These are phyloP conservation scores for Kentomonas sorsogonicus DNA, from an alignment of 208 protist genomes.

Conservation along the genomic window DNA sequence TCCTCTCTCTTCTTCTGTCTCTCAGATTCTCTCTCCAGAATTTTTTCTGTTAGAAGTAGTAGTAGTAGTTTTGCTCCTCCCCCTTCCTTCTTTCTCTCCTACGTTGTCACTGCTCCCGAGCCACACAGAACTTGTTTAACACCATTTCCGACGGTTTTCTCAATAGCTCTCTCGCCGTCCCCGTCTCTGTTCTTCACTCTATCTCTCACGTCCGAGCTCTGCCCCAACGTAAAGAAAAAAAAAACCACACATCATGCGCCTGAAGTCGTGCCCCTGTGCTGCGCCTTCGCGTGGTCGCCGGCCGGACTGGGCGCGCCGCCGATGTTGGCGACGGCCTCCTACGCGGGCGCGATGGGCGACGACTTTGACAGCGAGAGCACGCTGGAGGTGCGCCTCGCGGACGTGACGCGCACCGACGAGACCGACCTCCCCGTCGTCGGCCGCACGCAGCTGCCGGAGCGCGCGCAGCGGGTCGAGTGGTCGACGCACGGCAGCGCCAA, in stretches of 20 bases:
- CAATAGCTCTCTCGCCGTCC: no score
- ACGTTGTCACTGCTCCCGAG: no score
- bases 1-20: no score
- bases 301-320: conserved; percentile 34
- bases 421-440: conserved; percentile 59
- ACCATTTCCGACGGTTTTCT: no score
- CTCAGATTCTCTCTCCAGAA: no score
- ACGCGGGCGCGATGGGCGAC: conserved; percentile 64
- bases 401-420: conserved; percentile 67
- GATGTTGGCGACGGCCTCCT: conserved; percentile 64
- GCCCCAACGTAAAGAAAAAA: neutral
- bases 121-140: no score
- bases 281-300: conserved; percentile 78
- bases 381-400: conserved; percentile 59
- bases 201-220: neutral
- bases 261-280: conserved; percentile 56
- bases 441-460: conserved; percentile 42
- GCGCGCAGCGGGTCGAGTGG: conserved; percentile 74
- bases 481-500: conserved; percentile 35
- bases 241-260: conserved; percentile 59
- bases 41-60: no score
- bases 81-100: no score
- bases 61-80: no score
- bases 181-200: conserved; percentile 9
- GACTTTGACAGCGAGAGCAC: conserved; percentile 64